Percentiles rank a stretch among this genome's conserved stretches.
These are phyloP conservation scores for Podaxis sp. DNA, from an alignment of 768 basidiomycete species.

Conservation along the genomic window DNA sequence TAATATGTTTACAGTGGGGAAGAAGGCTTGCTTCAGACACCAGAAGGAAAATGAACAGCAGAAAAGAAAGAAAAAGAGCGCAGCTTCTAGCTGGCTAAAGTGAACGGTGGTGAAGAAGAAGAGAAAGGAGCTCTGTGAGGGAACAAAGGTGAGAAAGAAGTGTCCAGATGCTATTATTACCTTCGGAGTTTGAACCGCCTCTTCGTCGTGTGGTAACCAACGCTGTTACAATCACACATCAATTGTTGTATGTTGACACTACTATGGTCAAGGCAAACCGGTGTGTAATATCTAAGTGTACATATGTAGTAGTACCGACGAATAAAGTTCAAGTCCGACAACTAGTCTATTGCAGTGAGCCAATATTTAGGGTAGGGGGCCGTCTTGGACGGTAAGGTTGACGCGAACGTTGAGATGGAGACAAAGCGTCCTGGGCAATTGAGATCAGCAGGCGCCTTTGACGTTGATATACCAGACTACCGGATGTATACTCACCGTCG, in stretches of 20 bases:
- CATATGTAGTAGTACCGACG: background rate
- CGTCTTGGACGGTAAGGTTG: constrained; percentile 3
- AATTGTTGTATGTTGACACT: constrained; percentile 1
- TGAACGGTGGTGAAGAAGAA: constrained; percentile 21
- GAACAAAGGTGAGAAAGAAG: constrained; percentile 20
- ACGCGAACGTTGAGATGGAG: background rate
- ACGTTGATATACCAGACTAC: background rate
- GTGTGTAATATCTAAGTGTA: background rate
- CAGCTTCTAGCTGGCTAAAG: constrained; percentile 32
- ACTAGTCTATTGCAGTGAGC: background rate
- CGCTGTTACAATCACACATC: constrained; percentile 15
- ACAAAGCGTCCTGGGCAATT: constrained; percentile 2
- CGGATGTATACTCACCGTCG: constrained; percentile 6
- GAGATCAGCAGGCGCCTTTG: background rate
- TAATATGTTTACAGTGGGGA: background rate
- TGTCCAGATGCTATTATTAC: background rate
- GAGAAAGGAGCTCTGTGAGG: constrained; percentile 14
- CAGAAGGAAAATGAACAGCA: constrained; percentile 2
- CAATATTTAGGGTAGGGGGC: constrained; percentile 7
- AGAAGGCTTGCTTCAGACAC: constrained; percentile 22
- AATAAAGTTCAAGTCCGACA: background rate
- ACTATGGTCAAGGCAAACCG: background rate
- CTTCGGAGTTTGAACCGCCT: constrained; percentile 22
- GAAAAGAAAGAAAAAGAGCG: constrained; percentile 25
- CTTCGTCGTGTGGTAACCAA: constrained; percentile 10